Percentiles rank a stretch among this genome's conserved stretches.
These are phyloP conservation scores for Neurospora sp. DNA, from an alignment of 2,329 filamentous ascomycete genomes.

Conservation along the genomic window DNA sequence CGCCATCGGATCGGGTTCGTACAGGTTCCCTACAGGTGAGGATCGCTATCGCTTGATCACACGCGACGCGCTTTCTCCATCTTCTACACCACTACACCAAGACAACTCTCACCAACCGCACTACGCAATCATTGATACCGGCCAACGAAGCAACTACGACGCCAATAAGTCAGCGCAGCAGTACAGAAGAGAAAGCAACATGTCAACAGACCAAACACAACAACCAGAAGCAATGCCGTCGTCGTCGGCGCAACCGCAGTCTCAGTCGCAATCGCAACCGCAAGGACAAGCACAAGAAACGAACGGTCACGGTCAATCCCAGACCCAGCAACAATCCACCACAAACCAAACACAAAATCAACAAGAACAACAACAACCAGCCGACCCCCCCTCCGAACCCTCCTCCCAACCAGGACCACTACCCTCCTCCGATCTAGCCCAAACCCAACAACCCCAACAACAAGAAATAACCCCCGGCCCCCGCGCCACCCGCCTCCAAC, in stretches of 20 bases:
- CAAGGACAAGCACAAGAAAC: background rate
- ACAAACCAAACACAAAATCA: background rate
- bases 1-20: background rate
- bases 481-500: conserved; percentile 44
- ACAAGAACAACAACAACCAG: background rate
- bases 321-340: background rate
- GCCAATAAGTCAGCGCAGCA: background rate
- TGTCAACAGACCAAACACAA: background rate
- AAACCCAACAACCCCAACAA: conserved; percentile 24
- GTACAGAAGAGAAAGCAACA: background rate
- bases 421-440: background rate
- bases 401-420: background rate
- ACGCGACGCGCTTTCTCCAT: background rate
- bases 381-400: background rate
- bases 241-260: background rate
- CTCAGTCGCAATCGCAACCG: background rate
- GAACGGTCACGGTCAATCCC: background rate
- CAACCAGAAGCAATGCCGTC: background rate
- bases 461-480: conserved; percentile 40
- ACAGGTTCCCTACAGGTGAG: background rate
- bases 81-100: background rate
- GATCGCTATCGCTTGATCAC: background rate
- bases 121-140: background rate
- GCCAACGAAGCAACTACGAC: no score
- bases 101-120: background rate